Base-by-base conservation (phyloP, 2,329 filamentous ascomycete genomes). In the Zymoseptoria brevis region DNA sequence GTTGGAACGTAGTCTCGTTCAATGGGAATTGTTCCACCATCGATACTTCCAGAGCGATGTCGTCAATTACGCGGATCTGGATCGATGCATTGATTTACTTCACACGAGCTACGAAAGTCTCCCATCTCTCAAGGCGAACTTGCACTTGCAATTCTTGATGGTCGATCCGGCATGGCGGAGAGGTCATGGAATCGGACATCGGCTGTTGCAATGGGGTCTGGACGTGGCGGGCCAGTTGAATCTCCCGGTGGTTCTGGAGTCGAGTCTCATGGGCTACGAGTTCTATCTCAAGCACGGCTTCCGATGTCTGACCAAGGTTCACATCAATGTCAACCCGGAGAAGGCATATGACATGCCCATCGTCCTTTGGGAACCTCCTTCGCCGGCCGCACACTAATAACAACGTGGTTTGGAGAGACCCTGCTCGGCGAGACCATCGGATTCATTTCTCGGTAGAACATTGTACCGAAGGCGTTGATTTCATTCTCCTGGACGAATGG, bases 281-380 rank as follows among this genome's bases (percentile, higher is more conserved):
- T 64, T 66, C 51, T 66, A 66, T 49, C n/a, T 64, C 19, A 64
- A 60, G 55, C 52, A 64, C 35, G 62, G 64, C 13, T 64, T 60
- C 19, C 56, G 54, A 11, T 45, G 64, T 26, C 50, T 64, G 13
- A 57, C 57, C 21, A 52, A 56, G 26, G 59, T 61, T 8, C 53
- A 30, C 19, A 60, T 66, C 21, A 62, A 64, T 54, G 45, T 61
- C 21, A 57, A 63, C 29, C 59, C 60, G 8, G 64, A 63, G 26
- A 64, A 63, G 52, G 60, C 62, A 19, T 66, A 64, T 51, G 60
- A 66, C 19, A 56, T 61, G 54, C 64, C 64, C 1, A 55, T 66
- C 22, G 41, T 66, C 54, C 35, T 62, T 8, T 63, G 62, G 35
- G 56, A 63, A 24, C 62, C 64, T 29, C 22, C 35, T 45, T 45